Evolutionary conservation across 2,329 filamentous ascomycete species (phyloP).

Genomic region (Coniochaeta sp.): DNA sequence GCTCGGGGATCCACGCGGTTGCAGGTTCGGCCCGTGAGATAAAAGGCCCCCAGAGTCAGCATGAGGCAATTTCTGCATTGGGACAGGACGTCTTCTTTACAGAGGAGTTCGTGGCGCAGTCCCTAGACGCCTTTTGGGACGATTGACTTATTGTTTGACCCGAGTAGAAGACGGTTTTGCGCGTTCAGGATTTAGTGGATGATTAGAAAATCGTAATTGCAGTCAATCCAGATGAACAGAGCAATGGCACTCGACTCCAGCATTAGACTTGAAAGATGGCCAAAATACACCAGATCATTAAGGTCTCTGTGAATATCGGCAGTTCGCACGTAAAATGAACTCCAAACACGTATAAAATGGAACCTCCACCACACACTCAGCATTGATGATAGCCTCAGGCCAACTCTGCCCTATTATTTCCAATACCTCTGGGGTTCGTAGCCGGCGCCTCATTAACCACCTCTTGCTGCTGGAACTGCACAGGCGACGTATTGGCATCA

Average conservation of each 20-base stretch:
- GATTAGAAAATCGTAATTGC: neutral
- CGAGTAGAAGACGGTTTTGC: no score
- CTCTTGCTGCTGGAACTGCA: neutral
- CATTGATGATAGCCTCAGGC: neutral
- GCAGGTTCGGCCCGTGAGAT: neutral
- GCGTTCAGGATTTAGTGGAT: neutral
- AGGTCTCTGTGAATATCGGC: neutral
- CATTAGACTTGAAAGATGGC: neutral
- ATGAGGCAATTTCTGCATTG: neutral
- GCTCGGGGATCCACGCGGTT: neutral
- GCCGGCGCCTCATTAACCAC: neutral
- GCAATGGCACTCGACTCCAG: neutral
- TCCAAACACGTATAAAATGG: neutral
- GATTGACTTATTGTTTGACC: no score
- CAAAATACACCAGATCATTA: neutral
- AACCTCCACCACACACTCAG: neutral
- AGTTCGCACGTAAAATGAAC: neutral
- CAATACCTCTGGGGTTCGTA: neutral
- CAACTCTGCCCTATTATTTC: constrained; percentile 1
- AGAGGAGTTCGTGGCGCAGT: neutral
- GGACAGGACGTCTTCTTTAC: neutral
- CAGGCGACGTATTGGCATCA: neutral
- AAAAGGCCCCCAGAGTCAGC: neutral
- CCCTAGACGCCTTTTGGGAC: neutral
- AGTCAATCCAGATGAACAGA: neutral